Conservation (phyloP, 1,284 basidiomycete species). For the Cutaneotrichosporon curvatum region DNA sequence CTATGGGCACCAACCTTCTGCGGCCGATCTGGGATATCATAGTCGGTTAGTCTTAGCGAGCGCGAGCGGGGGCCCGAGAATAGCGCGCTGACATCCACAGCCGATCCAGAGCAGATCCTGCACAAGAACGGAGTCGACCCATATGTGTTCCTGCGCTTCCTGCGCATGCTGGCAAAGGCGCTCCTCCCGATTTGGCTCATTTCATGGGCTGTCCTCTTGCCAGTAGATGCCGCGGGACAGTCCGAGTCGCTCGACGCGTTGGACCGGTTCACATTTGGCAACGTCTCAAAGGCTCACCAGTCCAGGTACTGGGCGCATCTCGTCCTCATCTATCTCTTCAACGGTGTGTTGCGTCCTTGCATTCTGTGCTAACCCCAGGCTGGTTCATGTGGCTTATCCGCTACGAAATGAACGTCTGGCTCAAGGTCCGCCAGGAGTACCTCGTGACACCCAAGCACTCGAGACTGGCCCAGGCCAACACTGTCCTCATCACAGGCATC, state of each 20-base stretch:
- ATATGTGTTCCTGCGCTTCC: conserved; percentile 63
- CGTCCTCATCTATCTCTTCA: conserved; percentile 47
- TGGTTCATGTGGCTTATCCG: conserved; percentile 66
- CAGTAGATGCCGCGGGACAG: conserved; percentile 55
- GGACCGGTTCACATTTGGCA: conserved; percentile 53
- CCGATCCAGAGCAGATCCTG: conserved; percentile 49
- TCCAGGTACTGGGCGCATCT: conserved; percentile 48
- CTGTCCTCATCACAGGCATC: conserved; percentile 67
- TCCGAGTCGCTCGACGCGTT: conserved; percentile 47
- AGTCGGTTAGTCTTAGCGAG: conserved; percentile 19
- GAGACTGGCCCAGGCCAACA: conserved; percentile 61
- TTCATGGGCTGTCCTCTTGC: conserved; percentile 57
- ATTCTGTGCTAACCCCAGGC: conserved; percentile 42
- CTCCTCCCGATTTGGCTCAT: conserved; percentile 59
- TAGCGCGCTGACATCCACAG: conserved; percentile 6
- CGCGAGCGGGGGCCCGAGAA: too few relatives aligned
- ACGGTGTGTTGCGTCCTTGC: conserved; percentile 34
- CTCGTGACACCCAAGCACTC: conserved; percentile 60
- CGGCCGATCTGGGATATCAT: conserved; percentile 36
- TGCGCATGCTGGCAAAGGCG: conserved; percentile 59
- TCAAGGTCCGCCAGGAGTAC: conserved; percentile 62
- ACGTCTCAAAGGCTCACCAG: conserved; percentile 39
- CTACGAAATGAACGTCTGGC: conserved; percentile 59
- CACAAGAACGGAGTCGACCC: conserved; percentile 54
- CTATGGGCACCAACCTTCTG: conserved; percentile 27